Percentiles rank a stretch among this genome's conserved stretches.
phyloP scores from a whole-genome alignment of 2,329 filamentous ascomycete genomes.

The Xylaria sp. region DNA sequence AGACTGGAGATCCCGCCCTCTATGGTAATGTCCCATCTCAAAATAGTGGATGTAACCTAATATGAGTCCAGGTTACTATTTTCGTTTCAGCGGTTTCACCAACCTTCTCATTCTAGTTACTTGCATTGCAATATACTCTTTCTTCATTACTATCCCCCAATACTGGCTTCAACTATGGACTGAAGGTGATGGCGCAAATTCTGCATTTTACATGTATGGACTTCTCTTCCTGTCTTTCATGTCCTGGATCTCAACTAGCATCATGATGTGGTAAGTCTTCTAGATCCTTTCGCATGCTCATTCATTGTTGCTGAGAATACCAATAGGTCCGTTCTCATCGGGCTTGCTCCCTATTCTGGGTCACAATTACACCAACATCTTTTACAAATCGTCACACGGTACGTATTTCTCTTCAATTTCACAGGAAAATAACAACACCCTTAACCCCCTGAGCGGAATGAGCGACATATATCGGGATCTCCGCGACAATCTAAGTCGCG shows the following conservation, averaged over 20 bases:
- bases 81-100: constrained; percentile 34
- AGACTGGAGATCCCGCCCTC: constrained; percentile 51
- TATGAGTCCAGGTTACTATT: constrained; percentile 23
- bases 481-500: no score
- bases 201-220: constrained; percentile 50
- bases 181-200: constrained; percentile 40
- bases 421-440: no score
- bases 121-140: constrained; percentile 41
- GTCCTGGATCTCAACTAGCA: constrained; percentile 52
- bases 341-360: constrained; percentile 53
- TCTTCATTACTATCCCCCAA: constrained; percentile 52
- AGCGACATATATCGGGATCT: no score
- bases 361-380: constrained; percentile 47
- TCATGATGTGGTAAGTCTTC: constrained; percentile 49
- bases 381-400: constrained; percentile 45
- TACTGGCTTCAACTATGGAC: constrained; percentile 56
- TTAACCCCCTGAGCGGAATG: no score
- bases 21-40: constrained; percentile 47
- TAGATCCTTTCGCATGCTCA: neutral
- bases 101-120: constrained; percentile 46
- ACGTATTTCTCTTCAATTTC: neutral
- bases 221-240: constrained; percentile 51
- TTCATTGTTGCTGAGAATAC: neutral
- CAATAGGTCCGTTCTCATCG: constrained; percentile 48
- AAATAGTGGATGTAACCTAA: constrained; percentile 14